phyloP scores from a whole-genome alignment of 2,329 filamentous ascomycete genomes.

The Hymenoscyphus fraxineus region DNA sequence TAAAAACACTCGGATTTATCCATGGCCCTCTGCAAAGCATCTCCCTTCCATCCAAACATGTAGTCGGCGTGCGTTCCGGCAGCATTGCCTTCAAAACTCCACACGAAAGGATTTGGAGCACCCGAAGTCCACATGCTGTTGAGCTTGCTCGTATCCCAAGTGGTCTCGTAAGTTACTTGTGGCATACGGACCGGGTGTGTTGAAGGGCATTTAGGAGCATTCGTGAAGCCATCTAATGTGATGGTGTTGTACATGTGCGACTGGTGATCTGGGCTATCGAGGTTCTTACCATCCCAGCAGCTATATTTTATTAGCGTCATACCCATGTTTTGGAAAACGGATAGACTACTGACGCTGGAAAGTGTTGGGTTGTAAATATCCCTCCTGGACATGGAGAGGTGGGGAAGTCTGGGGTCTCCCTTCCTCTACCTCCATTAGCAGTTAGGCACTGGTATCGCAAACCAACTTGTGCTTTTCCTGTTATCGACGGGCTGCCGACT shows the following conservation, averaged over 20 bases:
- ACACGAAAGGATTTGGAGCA: slow-evolving; percentile 42
- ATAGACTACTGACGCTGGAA: slow-evolving; percentile 22
- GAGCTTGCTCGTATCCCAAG: slow-evolving; percentile 44
- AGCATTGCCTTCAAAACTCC: slow-evolving; percentile 42
- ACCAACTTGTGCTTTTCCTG: slow-evolving; percentile 10
- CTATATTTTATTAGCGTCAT: slow-evolving; percentile 11
- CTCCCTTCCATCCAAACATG: slow-evolving; percentile 49
- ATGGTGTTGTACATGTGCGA: slow-evolving; percentile 30
- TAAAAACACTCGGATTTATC: slow-evolving; percentile 44
- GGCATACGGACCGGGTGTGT: slow-evolving; percentile 45
- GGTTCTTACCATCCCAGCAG: slow-evolving; percentile 26
- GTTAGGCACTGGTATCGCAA: slow-evolving; percentile 17
- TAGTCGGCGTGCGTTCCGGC: slow-evolving; percentile 50
- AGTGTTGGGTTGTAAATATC: slow-evolving; percentile 35
- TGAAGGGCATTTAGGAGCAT: slow-evolving; percentile 18
- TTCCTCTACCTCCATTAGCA: slow-evolving; percentile 12
- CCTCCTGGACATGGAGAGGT: slow-evolving; percentile 30
- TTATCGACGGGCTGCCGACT: slow-evolving; percentile 16
- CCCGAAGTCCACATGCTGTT: slow-evolving; percentile 42
- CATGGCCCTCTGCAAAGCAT: slow-evolving; percentile 47
- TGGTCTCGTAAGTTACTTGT: slow-evolving; percentile 47
- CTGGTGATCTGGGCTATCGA: slow-evolving; percentile 22
- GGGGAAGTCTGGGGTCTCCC: slow-evolving; percentile 16
- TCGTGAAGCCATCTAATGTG: slow-evolving; percentile 19
- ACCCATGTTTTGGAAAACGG: neutral